phyloP scores from a whole-genome alignment of 768 basidiomycete genomes.

The Kondoa malvinella region DNA sequence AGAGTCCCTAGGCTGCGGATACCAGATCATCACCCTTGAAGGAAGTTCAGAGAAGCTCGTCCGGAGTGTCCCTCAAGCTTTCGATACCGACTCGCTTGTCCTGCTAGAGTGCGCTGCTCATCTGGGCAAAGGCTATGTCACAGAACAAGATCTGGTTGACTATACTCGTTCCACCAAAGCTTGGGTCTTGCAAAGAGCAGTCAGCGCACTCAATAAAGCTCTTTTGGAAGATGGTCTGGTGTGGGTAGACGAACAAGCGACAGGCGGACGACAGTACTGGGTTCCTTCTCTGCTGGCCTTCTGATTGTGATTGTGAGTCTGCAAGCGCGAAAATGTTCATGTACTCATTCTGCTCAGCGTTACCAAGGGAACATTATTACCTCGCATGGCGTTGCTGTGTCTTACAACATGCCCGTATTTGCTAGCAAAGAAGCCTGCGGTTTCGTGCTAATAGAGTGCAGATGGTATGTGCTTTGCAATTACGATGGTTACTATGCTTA shows the following conservation, averaged over 20 bases:
- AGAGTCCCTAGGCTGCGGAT: constrained; percentile 76
- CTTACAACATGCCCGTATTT: no score
- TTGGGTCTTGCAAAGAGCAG: constrained; percentile 64
- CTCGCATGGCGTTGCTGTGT: no score
- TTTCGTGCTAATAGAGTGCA: no score
- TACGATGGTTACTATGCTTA: no score
- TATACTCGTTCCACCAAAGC: constrained; percentile 43
- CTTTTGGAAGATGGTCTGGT: constrained; percentile 74
- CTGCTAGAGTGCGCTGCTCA: constrained; percentile 45
- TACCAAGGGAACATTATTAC: no score
- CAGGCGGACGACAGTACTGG: constrained; percentile 58
- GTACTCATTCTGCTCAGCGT: no score
- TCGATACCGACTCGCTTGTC: constrained; percentile 73
- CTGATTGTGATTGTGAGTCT: no score
- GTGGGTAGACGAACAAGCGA: constrained; percentile 84
- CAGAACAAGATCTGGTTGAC: constrained; percentile 38
- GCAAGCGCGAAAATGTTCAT: no score
- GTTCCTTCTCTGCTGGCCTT: constrained; percentile 67
- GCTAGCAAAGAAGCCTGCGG: no score
- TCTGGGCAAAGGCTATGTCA: constrained; percentile 20
- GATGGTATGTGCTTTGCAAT: no score
- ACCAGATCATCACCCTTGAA: constrained; percentile 54
- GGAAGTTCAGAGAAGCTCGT: constrained; percentile 55
- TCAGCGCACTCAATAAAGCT: constrained; percentile 71
- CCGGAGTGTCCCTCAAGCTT: constrained; percentile 69